Evolutionary conservation across 345 rosid species (phyloP).

Genomic region (Gossypium turneri): DNA sequence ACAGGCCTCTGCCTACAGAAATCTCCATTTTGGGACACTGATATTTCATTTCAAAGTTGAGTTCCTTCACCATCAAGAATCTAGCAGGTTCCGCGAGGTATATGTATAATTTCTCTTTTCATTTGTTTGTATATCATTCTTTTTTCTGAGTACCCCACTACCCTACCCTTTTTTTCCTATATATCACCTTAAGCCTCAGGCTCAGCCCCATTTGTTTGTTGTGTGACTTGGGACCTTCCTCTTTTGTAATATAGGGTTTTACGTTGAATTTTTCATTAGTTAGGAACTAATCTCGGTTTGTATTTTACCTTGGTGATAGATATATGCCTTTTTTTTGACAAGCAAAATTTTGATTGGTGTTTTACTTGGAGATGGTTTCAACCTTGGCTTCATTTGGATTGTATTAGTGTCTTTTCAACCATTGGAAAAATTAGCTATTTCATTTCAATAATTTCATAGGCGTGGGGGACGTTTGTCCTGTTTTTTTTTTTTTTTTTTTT

Average conservation of each 20-base stretch:
- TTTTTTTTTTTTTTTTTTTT: background rate
- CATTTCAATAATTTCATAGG: background rate
- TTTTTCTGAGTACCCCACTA: background rate
- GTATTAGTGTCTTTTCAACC: too few species aligned
- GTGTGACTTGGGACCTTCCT: background rate
- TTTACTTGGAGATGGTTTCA: background rate
- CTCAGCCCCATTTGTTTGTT: background rate
- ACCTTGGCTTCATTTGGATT: background rate
- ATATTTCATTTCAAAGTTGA: background rate
- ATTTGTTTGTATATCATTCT: conserved; percentile 21
- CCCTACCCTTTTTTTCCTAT: background rate
- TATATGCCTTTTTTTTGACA: background rate
- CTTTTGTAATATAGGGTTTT: background rate
- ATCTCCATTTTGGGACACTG: too few species aligned
- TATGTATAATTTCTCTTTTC: conserved; percentile 20
- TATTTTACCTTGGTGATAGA: background rate
- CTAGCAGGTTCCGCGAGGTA: conserved; percentile 13
- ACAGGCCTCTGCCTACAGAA: background rate
- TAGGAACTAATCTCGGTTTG: background rate
- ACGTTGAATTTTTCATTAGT: background rate
- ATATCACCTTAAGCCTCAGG: background rate
- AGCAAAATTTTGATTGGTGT: background rate
- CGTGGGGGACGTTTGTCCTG: background rate
- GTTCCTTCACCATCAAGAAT: background rate
- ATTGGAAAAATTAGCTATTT: too few species aligned